These are phyloP conservation scores for Didymella exigua DNA, from an alignment of 2,329 filamentous ascomycete species.

Conservation along the genomic window DNA sequence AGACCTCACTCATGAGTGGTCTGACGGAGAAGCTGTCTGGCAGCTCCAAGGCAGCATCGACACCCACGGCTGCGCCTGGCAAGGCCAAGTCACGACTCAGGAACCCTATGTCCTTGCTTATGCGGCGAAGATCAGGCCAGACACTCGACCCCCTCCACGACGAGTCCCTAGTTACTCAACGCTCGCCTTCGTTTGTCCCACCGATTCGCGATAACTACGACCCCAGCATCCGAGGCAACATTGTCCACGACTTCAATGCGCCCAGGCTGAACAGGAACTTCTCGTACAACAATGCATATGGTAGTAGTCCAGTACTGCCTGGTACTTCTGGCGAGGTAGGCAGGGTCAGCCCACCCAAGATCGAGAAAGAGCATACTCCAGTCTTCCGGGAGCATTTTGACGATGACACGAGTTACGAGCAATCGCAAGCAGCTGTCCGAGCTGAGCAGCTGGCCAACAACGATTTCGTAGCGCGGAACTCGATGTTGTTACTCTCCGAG, in stretches of 20 bases:
- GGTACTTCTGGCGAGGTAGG: constrained; percentile 24
- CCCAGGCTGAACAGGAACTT: constrained; percentile 57
- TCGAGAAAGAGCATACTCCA: constrained; percentile 58
- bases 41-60: constrained; percentile 27
- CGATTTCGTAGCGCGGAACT: constrained; percentile 54
- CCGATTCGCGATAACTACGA: constrained; percentile 66
- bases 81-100: constrained; percentile 59
- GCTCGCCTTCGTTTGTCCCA: constrained; percentile 51
- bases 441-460: constrained; percentile 56
- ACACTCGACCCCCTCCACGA: constrained; percentile 54
- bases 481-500: constrained; percentile 38
- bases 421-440: constrained; percentile 51
- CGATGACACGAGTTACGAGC: constrained; percentile 53
- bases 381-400: constrained; percentile 67
- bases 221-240: constrained; percentile 66
- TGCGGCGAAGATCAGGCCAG: constrained; percentile 62
- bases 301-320: constrained; percentile 17
- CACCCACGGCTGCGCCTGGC: constrained; percentile 26
- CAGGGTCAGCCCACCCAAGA: constrained; percentile 43
- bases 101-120: constrained; percentile 66
- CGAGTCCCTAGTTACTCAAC: constrained; percentile 57
- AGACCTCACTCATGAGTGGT: constrained; percentile 42
- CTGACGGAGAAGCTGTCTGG: constrained; percentile 39
- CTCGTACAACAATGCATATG: constrained; percentile 43
- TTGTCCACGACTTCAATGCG: constrained; percentile 69